Evolutionary conservation across 306 rosid genomes (phyloP).

Genomic region (Glycyrrhiza uralensis): DNA sequence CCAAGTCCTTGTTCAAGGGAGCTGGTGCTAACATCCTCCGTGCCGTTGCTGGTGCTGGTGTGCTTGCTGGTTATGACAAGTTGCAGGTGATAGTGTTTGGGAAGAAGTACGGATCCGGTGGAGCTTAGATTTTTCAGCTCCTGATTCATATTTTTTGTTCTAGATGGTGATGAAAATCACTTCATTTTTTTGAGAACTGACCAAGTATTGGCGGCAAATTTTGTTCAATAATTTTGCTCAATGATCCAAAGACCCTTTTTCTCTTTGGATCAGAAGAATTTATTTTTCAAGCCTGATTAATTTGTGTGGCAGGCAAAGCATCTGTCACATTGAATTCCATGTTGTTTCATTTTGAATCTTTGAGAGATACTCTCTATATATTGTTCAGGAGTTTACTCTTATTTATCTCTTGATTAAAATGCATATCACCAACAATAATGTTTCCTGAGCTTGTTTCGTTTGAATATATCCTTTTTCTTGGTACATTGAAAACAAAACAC

Average conservation of each 20-base stretch:
- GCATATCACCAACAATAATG: not conserved
- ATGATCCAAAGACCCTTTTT: slow-evolving; percentile 37
- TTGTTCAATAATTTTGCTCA: slow-evolving; percentile 50
- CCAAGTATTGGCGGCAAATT: slow-evolving; percentile 43
- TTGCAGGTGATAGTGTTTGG: slow-evolving; percentile 66
- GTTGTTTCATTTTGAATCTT: slow-evolving; percentile 24
- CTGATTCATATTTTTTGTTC: not conserved
- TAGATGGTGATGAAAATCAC: slow-evolving; percentile 57
- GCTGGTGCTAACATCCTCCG: slow-evolving; percentile 93
- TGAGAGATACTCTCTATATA: not conserved
- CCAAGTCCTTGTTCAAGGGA: slow-evolving; percentile 88
- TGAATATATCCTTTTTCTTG: no score
- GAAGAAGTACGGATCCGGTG: slow-evolving; percentile 84
- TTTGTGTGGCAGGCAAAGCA: slow-evolving; percentile 38
- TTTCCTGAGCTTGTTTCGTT: no score
- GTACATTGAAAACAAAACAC: no score
- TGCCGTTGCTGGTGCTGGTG: slow-evolving; percentile 89
- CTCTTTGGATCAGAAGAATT: slow-evolving; percentile 20
- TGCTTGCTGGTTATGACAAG: slow-evolving; percentile 89
- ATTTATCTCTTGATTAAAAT: not conserved
- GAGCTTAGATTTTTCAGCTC: slow-evolving; percentile 35
- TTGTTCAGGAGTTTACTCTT: not conserved
- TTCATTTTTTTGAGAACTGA: slow-evolving; percentile 30
- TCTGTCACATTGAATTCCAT: slow-evolving; percentile 24
- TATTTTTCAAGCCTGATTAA: slow-evolving; percentile 32